phyloP scores from a whole-genome alignment of 2,329 filamentous ascomycete species.

The Colletotrichum karsti region DNA sequence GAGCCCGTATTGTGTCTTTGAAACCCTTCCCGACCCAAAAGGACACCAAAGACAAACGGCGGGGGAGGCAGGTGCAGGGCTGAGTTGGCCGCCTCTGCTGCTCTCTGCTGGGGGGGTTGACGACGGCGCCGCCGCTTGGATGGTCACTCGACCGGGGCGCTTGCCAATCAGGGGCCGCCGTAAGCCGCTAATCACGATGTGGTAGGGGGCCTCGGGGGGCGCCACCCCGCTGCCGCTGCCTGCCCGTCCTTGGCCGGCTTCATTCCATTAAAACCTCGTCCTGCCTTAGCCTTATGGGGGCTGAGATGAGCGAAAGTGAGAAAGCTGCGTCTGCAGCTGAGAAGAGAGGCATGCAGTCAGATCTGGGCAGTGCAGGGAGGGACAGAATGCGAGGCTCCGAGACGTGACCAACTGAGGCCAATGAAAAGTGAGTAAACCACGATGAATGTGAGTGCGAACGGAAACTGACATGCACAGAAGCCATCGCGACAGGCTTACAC shows the following conservation, averaged over 20 bases:
- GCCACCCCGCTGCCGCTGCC: slow-evolving; percentile 24
- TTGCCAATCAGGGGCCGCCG: slow-evolving; percentile 4
- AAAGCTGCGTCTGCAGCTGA: background rate
- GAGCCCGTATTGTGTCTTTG: background rate
- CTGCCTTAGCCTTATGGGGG: background rate
- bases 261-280: background rate
- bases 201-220: background rate
- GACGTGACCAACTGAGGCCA: background rate
- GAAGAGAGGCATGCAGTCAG: slow-evolving; percentile 16
- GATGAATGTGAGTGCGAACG: background rate
- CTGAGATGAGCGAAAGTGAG: slow-evolving; percentile 4
- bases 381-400: slow-evolving; percentile 2
- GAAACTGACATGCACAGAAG: background rate
- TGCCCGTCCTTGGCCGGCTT: background rate
- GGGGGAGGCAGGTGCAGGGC: slow-evolving; percentile 16
- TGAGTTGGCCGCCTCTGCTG: slow-evolving; percentile 24
- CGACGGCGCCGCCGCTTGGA: slow-evolving; percentile 18
- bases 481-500: background rate
- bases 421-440: background rate
- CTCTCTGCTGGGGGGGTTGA: background rate
- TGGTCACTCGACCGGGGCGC: slow-evolving; percentile 25
- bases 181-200: slow-evolving; percentile 12
- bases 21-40: no score
- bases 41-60: no score
- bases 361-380: slow-evolving; percentile 16